These are phyloP conservation scores for Hylodesmum podocarpum DNA, from an alignment of 306 rosid species.

Conservation along the genomic window DNA sequence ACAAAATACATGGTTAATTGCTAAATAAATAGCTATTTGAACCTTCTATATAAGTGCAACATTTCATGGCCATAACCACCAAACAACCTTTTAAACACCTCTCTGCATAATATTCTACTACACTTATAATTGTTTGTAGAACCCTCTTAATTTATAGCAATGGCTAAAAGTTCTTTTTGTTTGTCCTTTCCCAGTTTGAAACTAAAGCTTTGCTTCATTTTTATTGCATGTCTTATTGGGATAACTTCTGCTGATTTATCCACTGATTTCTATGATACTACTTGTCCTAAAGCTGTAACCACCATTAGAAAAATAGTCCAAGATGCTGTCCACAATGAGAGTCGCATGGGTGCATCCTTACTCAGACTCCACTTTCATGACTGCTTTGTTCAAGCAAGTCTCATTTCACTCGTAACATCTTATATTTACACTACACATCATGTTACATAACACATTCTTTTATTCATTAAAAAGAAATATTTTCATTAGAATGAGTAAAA, in stretches of 20 bases:
- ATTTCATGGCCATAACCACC: not conserved
- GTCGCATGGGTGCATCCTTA: slow-evolving; percentile 75
- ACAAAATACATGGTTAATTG: not conserved
- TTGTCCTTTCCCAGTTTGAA: not conserved
- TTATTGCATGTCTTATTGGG: slow-evolving; percentile 21
- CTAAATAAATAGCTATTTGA: slow-evolving; percentile 5
- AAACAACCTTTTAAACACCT: not conserved
- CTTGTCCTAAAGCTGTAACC: slow-evolving; percentile 20
- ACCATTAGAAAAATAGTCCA: slow-evolving; percentile 12
- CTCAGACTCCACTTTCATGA: slow-evolving; percentile 59
- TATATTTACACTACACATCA: too few species aligned
- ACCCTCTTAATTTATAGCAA: too few species aligned
- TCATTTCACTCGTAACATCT: not conserved
- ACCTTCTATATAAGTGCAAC: slow-evolving; percentile 26
- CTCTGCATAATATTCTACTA: too few species aligned
- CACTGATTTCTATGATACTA: not conserved
- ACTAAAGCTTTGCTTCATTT: slow-evolving; percentile 8
- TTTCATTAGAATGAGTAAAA: too few species aligned
- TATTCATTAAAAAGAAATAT: too few species aligned
- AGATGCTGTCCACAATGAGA: slow-evolving; percentile 33
- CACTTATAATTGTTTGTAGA: too few species aligned
- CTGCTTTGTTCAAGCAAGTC: slow-evolving; percentile 50
- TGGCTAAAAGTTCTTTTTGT: slow-evolving; percentile 7
- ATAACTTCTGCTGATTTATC: slow-evolving; percentile 43
- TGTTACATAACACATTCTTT: too few species aligned